A percentile compares a stretch with the other conserved stretches of the same genome.
Evolutionary conservation across 805 yeast species (phyloP).

Genomic region (Starmerella ratchasimensis): DNA sequence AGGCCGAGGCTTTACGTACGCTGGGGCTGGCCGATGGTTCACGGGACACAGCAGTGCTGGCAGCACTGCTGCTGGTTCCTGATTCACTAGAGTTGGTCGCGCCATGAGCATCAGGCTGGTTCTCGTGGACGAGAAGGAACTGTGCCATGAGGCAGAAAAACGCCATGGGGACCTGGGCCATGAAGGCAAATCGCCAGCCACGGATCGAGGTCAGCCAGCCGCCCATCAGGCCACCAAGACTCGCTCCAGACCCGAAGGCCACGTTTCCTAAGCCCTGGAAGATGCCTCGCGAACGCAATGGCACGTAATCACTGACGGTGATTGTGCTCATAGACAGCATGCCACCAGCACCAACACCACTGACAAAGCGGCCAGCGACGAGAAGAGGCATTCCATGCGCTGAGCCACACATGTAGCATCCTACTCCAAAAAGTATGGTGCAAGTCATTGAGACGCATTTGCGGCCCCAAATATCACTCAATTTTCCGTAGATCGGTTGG

Average conservation of each 20-base stretch:
- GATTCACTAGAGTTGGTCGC: slow-evolving; percentile 27
- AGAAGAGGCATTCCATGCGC: slow-evolving; percentile 41
- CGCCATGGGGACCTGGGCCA: slow-evolving; percentile 30
- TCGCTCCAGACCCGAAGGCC: slow-evolving; percentile 63
- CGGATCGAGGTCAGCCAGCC: slow-evolving; percentile 39
- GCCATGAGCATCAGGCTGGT: slow-evolving; percentile 6
- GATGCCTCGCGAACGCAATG: slow-evolving; percentile 62
- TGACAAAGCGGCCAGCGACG: slow-evolving; percentile 60
- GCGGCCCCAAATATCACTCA: slow-evolving; percentile 44
- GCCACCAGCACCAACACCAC: slow-evolving; percentile 92
- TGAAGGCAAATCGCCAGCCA: slow-evolving; percentile 51
- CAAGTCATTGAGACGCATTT: slow-evolving; percentile 31
- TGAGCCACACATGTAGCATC: slow-evolving; percentile 40
- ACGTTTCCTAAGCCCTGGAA: slow-evolving; percentile 75
- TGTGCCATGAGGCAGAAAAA: slow-evolving; percentile 23
- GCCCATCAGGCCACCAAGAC: slow-evolving; percentile 47
- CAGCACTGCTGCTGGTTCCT: no score
- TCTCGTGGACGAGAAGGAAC: slow-evolving; percentile 11
- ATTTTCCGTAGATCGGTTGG: slow-evolving; percentile 60
- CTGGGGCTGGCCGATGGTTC: no score
- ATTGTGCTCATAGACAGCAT: slow-evolving; percentile 62
- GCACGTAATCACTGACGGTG: slow-evolving; percentile 60
- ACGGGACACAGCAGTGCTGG: no score
- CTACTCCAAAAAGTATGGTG: slow-evolving; percentile 32
- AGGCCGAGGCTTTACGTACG: slow-evolving; percentile 27